A percentile compares a stretch with the other conserved stretches of the same genome.
phyloP scores from a whole-genome alignment of 2,329 filamentous ascomycete species.

The Phoma sp. region DNA sequence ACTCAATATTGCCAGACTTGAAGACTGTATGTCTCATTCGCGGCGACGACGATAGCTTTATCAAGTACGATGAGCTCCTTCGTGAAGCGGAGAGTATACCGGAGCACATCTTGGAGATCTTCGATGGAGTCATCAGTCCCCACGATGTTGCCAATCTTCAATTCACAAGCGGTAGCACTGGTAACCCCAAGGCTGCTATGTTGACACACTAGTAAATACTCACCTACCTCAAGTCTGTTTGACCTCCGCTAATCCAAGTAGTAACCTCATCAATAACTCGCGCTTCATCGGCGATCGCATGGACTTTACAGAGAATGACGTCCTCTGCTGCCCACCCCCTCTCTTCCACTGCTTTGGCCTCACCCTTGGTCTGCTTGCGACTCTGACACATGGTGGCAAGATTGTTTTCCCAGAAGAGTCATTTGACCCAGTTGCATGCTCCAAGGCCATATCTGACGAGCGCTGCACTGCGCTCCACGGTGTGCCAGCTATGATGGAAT shows the following conservation, averaged over 20 bases:
- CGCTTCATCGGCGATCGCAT: constrained; percentile 70
- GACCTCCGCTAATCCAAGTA: constrained; percentile 11
- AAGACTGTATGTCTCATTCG: constrained; percentile 44
- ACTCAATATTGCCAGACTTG: constrained; percentile 35
- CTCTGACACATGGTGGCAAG: constrained; percentile 76
- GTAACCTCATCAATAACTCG: constrained; percentile 51
- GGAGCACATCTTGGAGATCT: constrained; percentile 45
- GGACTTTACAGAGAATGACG: constrained; percentile 69
- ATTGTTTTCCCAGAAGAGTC: constrained; percentile 77
- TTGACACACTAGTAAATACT: constrained; percentile 46
- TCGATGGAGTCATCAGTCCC: constrained; percentile 45
- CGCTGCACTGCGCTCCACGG: constrained; percentile 75
- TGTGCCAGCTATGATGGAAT: constrained; percentile 85
- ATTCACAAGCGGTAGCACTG: constrained; percentile 50
- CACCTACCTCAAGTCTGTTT: too few species aligned
- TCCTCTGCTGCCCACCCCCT: constrained; percentile 81
- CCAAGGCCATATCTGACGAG: constrained; percentile 65
- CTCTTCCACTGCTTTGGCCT: constrained; percentile 88
- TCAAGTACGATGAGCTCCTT: constrained; percentile 67
- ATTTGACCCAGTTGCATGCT: constrained; percentile 72
- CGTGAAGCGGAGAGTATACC: constrained; percentile 38
- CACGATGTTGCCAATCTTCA: constrained; percentile 48
- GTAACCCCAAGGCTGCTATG: constrained; percentile 50
- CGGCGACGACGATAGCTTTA: constrained; percentile 56
- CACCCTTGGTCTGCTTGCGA: constrained; percentile 76